A percentile compares a stretch with the other conserved stretches of the same genome.
Evolutionary conservation across 805 yeast genomes (phyloP).

Genomic region (Kuraishia borneana): DNA sequence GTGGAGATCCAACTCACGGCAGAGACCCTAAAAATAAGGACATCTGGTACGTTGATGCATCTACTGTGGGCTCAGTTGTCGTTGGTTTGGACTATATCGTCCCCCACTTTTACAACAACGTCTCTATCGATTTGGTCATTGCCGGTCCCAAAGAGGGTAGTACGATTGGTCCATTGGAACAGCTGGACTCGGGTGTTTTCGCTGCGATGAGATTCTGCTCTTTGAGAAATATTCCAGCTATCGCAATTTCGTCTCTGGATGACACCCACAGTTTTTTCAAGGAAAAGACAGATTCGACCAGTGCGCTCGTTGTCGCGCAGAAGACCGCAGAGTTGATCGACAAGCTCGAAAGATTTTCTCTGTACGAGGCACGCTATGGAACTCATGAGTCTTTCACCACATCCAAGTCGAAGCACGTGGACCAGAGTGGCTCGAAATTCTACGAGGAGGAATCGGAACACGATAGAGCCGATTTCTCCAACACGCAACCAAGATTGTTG

Average conservation of each 20-base stretch:
- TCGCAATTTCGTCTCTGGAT: slow-evolving; percentile 7
- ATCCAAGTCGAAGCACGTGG: slow-evolving; percentile 7
- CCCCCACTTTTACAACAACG: slow-evolving; percentile 25
- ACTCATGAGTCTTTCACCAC: slow-evolving; percentile 11
- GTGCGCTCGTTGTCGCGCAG: slow-evolving; percentile 3
- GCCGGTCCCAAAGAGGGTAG: slow-evolving; percentile 35
- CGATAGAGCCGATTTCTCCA: slow-evolving; percentile 2
- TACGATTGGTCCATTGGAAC: slow-evolving; percentile 25
- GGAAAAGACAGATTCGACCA: not conserved
- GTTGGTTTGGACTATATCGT: slow-evolving; percentile 30
- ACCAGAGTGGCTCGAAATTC: slow-evolving; percentile 3
- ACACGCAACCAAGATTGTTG: slow-evolving; percentile 18
- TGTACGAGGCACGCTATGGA: slow-evolving; percentile 3
- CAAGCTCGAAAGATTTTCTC: not conserved
- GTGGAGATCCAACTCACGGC: slow-evolving; percentile 3
- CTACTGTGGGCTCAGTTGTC: slow-evolving; percentile 30
- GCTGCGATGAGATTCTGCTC: slow-evolving; percentile 10
- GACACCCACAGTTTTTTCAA: not conserved
- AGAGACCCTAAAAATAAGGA: slow-evolving; percentile 8
- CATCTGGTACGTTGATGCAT: slow-evolving; percentile 37
- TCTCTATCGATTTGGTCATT: slow-evolving; percentile 30
- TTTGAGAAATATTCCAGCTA: slow-evolving; percentile 13
- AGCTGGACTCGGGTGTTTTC: slow-evolving; percentile 7
- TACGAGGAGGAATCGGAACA: slow-evolving; percentile 1
- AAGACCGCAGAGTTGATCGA: slow-evolving; percentile 7